Conservation (phyloP, 306 rosid species). For the Prunus mira region DNA sequence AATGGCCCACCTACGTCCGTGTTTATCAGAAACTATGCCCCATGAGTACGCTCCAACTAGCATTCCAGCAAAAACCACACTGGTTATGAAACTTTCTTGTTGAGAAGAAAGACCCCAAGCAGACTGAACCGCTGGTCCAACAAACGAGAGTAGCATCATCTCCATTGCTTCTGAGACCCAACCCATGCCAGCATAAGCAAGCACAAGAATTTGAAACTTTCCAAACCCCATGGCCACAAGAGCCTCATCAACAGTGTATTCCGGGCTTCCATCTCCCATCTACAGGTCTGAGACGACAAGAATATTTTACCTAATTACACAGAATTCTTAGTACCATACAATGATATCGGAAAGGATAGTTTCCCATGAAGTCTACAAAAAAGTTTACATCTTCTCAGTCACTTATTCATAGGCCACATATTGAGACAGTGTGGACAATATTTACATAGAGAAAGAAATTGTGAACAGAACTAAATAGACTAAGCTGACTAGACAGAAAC, state of each 20-base stretch:
- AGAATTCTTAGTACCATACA: background rate
- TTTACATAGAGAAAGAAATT: too few species aligned
- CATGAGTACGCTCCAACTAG: conserved; percentile 84
- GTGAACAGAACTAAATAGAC: background rate
- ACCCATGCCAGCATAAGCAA: conserved; percentile 87
- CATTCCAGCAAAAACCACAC: conserved; percentile 86
- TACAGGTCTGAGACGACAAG: background rate
- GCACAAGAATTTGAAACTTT: conserved; percentile 76
- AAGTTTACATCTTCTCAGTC: background rate
- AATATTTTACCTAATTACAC: conserved; percentile 4
- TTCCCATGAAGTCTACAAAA: background rate
- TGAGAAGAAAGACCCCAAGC: conserved; percentile 79
- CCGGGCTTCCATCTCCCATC: conserved; percentile 39
- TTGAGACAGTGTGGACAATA: background rate
- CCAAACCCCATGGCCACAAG: conserved; percentile 80
- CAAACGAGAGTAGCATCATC: conserved; percentile 94
- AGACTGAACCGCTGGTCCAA: conserved; percentile 91
- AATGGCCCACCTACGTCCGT: conserved; percentile 66
- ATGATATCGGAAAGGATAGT: background rate
- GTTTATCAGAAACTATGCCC: conserved; percentile 88
- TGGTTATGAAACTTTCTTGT: conserved; percentile 71
- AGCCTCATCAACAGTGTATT: conserved; percentile 82
- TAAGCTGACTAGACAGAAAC: background rate
- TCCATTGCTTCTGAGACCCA: conserved; percentile 99
- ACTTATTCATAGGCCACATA: background rate